Conservation (phyloP, 1,284 basidiomycete genomes). For the Cutaneotrichosporon spelunceum region DNA sequence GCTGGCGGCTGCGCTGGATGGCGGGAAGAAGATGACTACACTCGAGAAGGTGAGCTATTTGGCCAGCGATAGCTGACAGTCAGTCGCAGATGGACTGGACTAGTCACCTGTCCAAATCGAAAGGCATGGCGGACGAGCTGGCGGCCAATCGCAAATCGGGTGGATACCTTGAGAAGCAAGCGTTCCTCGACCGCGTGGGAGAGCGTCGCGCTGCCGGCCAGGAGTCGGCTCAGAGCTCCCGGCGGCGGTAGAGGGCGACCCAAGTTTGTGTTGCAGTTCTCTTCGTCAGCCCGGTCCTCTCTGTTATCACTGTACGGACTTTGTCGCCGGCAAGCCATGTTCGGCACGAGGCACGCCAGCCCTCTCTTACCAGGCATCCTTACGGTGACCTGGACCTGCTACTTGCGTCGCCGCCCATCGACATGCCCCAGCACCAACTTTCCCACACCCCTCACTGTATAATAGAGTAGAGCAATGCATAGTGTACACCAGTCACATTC, state of each 20-base stretch:
- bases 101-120: constrained; percentile 33
- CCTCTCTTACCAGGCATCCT: no score
- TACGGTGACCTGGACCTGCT: no score
- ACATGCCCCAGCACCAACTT: not conserved
- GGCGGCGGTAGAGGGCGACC: not conserved
- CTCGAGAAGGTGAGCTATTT: constrained; percentile 44
- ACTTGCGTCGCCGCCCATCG: not conserved
- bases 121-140: constrained; percentile 37
- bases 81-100: constrained; percentile 52
- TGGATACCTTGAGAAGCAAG: constrained; percentile 46
- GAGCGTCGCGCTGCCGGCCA: constrained; percentile 26
- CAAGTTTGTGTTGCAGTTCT: no score
- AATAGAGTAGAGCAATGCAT: constrained; percentile 3
- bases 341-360: no score
- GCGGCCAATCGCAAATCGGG: constrained; percentile 42
- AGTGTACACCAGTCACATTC: constrained; percentile 9
- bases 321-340: no score
- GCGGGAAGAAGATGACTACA: constrained; percentile 51
- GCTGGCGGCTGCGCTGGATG: constrained; percentile 45
- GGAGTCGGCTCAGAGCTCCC: not conserved
- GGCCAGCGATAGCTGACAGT: not conserved
- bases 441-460: not conserved
- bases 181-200: constrained; percentile 47
- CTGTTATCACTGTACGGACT: not conserved
- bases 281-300: no score